Conservation (phyloP, 2,329 filamentous ascomycete genomes). For the Rhytidhysteron rufulum region DNA sequence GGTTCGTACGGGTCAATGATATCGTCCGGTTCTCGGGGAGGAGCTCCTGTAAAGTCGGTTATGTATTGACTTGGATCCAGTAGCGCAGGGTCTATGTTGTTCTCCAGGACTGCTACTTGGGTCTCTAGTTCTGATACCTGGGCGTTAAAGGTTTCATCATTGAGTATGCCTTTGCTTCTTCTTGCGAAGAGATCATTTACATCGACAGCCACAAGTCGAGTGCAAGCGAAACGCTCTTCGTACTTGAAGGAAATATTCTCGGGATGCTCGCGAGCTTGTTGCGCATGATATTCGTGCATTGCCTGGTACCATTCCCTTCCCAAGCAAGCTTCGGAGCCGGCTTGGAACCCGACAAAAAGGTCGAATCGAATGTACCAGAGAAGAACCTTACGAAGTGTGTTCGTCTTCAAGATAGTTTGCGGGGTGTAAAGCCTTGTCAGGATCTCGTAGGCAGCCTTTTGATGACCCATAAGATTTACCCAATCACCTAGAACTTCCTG, state of each 20-base stretch:
- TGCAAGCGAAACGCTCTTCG: conserved; percentile 61
- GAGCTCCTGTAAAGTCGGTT: conserved; percentile 56
- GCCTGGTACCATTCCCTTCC: conserved; percentile 73
- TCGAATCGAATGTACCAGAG: conserved; percentile 93
- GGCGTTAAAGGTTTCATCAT: conserved; percentile 58
- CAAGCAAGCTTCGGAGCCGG: conserved; percentile 70
- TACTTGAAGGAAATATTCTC: conserved; percentile 63
- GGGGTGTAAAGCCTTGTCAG: conserved; percentile 75
- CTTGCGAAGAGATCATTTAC: conserved; percentile 74
- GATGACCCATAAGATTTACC: conserved; percentile 89
- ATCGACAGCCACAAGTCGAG: conserved; percentile 73
- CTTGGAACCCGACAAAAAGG: conserved; percentile 76
- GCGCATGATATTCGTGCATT: conserved; percentile 59
- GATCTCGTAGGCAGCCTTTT: conserved; percentile 82
- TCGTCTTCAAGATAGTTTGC: conserved; percentile 66
- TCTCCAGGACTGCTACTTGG: conserved; percentile 40
- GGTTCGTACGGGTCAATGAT: conserved; percentile 72
- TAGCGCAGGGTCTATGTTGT: conserved; percentile 58
- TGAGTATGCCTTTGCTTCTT: conserved; percentile 61
- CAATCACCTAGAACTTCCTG: conserved; percentile 95
- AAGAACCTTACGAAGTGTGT: conserved; percentile 68
- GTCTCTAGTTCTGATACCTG: conserved; percentile 52
- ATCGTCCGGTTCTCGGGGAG: conserved; percentile 55
- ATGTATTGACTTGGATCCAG: conserved; percentile 61
- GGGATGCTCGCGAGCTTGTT: conserved; percentile 58